These are phyloP conservation scores for Rhizophagus clarus DNA, from an alignment of 192 early-diverging fungal genomes.

Conservation along the genomic window DNA sequence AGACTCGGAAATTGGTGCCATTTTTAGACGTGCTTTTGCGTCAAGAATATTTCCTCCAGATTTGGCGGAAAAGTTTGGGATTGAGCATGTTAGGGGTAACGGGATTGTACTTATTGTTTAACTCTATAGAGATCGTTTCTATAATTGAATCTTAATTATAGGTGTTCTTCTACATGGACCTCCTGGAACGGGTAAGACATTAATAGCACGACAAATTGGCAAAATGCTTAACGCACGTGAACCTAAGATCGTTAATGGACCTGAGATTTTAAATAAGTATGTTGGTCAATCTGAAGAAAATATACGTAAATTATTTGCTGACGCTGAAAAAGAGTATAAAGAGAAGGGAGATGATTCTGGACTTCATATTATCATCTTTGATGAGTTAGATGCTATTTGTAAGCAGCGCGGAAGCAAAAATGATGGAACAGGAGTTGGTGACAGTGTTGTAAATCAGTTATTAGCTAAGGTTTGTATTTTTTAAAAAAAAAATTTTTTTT, in stretches of 20 bases:
- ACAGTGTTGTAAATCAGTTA: conserved; percentile 97
- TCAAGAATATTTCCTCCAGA: conserved; percentile 95
- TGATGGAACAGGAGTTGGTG: conserved; percentile 93
- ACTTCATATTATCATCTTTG: conserved; percentile 98
- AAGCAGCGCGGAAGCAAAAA: conserved; percentile 92
- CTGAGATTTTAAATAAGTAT: conserved; percentile 94
- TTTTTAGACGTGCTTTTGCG: conserved; percentile 96
- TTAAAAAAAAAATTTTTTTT: background rate
- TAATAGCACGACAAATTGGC: conserved; percentile 98
- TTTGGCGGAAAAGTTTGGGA: conserved; percentile 92
- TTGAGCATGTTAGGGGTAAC: conserved; percentile 90
- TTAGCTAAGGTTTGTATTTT: conserved; percentile 71
- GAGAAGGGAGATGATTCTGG: conserved; percentile 86
- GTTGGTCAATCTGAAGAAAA: conserved; percentile 98
- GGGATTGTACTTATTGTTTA: background rate
- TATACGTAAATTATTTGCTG: conserved; percentile 92
- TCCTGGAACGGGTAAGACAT: conserved; percentile 96
- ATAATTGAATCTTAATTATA: background rate
- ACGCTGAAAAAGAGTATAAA: conserved; percentile 95
- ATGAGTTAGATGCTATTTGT: conserved; percentile 99
- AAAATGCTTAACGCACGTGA: conserved; percentile 97
- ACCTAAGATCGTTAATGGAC: conserved; percentile 94
- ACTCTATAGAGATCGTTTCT: background rate
- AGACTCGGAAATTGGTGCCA: conserved; percentile 89
- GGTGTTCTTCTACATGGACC: conserved; percentile 87